A percentile compares a stretch with the other conserved stretches of the same genome.
phyloP scores from a whole-genome alignment of 495 filamentous ascomycete genomes.

The Penicillium riverlandense region DNA sequence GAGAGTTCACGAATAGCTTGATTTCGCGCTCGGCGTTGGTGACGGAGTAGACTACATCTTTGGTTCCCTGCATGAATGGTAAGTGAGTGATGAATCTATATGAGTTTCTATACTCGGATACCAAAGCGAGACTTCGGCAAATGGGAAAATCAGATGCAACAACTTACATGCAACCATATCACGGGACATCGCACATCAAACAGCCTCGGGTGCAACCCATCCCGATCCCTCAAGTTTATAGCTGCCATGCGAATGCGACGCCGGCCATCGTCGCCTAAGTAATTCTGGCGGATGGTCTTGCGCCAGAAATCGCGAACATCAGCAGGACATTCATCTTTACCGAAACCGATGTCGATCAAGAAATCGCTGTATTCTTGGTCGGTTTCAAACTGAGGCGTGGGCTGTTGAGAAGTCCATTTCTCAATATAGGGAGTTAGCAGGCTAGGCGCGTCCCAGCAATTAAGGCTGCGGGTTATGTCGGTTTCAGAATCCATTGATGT shows the following conservation, averaged over 20 bases:
- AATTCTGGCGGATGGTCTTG: constrained; percentile 46
- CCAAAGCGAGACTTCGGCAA: too few relatives aligned
- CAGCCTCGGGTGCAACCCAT: constrained; percentile 49
- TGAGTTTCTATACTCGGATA: too few relatives aligned
- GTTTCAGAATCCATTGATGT: constrained; percentile 60
- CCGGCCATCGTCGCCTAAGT: constrained; percentile 54
- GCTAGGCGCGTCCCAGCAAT: constrained; percentile 52
- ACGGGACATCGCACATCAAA: constrained; percentile 55
- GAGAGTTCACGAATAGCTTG: constrained; percentile 46
- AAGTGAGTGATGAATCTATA: neutral
- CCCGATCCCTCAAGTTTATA: constrained; percentile 48
- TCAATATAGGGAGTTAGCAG: constrained; percentile 38
- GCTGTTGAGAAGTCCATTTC: constrained; percentile 33
- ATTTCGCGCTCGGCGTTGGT: constrained; percentile 25
- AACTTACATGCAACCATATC: constrained; percentile 55
- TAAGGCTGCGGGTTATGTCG: constrained; percentile 41
- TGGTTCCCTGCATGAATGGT: constrained; percentile 35
- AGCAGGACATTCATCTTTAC: constrained; percentile 24
- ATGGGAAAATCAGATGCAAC: too few relatives aligned
- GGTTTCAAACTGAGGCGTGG: constrained; percentile 49
- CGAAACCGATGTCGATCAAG: constrained; percentile 52
- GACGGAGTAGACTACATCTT: constrained; percentile 24
- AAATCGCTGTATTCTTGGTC: constrained; percentile 50
- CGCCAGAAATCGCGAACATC: constrained; percentile 45
- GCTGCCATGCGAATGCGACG: constrained; percentile 50